Evolutionary conservation across 495 filamentous ascomycete species (phyloP).

Genomic region (Pyronema domesticum): DNA sequence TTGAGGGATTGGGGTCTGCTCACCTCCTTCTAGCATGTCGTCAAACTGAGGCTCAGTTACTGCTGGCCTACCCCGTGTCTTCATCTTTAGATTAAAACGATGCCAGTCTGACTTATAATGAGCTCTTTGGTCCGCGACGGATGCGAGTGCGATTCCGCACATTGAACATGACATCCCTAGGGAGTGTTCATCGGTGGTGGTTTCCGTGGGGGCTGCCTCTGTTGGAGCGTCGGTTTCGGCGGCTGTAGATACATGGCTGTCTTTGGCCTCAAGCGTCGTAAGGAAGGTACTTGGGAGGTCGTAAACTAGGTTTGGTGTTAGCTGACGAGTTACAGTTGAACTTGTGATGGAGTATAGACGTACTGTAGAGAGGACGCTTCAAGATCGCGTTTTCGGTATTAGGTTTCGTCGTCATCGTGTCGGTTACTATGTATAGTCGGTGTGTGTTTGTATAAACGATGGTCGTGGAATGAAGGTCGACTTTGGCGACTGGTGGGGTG

Average conservation of each 20-base stretch:
- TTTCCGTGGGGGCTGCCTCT: constrained; percentile 26
- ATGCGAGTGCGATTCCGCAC: constrained; percentile 50
- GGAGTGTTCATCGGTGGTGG: constrained; percentile 22
- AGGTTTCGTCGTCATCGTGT: too few relatives aligned
- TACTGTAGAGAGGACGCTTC: constrained; percentile 48
- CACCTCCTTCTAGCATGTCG: constrained; percentile 47
- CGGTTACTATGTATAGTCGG: too few relatives aligned
- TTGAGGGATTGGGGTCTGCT: background rate
- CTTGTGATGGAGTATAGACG: constrained; percentile 6
- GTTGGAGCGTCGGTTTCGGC: constrained; percentile 18
- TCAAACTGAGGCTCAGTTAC: constrained; percentile 69
- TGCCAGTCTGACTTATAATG: constrained; percentile 89
- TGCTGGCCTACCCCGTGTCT: constrained; percentile 46
- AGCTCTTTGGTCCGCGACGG: constrained; percentile 61
- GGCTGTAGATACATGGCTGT: constrained; percentile 21
- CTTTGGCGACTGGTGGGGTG: background rate
- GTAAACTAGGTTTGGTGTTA: constrained; percentile 45
- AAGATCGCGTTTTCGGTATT: constrained; percentile 24
- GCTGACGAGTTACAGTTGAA: constrained; percentile 9
- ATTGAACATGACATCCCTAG: constrained; percentile 64
- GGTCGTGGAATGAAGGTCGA: background rate
- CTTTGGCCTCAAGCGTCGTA: constrained; percentile 44
- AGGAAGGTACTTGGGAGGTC: constrained; percentile 69
- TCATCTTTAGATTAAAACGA: constrained; percentile 84
- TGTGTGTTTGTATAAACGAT: too few relatives aligned